Evolutionary conservation across 129 eudicot species (phyloP).

Genomic region (Pittosporum tobira): DNA sequence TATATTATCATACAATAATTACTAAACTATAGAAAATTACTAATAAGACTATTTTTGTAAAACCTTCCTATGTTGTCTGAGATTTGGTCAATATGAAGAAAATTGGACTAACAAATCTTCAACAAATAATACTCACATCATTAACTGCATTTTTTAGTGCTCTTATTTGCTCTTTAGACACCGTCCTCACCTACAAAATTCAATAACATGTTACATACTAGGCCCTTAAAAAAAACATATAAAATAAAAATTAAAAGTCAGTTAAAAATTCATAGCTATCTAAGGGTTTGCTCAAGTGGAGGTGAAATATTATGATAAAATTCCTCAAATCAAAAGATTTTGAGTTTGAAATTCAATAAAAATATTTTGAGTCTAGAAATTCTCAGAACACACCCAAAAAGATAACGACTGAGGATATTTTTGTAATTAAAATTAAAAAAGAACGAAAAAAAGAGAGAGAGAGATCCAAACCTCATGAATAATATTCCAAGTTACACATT

Average conservation of each 20-base stretch:
- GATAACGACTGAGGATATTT: too few relatives aligned
- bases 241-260: neutral
- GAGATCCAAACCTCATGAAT: neutral
- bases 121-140: constrained; percentile 19
- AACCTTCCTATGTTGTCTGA: neutral
- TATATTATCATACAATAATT: neutral
- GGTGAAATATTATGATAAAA: neutral
- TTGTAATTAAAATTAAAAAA: too few relatives aligned
- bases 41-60: neutral
- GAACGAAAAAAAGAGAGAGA: too few relatives aligned
- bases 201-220: neutral
- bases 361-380: too few relatives aligned
- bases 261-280: neutral
- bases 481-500: constrained; percentile 1
- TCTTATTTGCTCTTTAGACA: constrained; percentile 23
- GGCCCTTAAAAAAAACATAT: neutral
- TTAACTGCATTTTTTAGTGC: constrained; percentile 23
- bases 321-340: neutral
- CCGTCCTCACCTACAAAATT: constrained; percentile 24
- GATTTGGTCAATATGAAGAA: too few relatives aligned
- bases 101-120: neutral
- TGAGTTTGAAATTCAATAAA: neutral
- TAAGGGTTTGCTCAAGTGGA: neutral
- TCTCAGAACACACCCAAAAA: too few relatives aligned
- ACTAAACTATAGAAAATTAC: neutral